Evolutionary conservation across 805 yeast species (phyloP).

Genomic region (Starmerella sirachaensis): DNA sequence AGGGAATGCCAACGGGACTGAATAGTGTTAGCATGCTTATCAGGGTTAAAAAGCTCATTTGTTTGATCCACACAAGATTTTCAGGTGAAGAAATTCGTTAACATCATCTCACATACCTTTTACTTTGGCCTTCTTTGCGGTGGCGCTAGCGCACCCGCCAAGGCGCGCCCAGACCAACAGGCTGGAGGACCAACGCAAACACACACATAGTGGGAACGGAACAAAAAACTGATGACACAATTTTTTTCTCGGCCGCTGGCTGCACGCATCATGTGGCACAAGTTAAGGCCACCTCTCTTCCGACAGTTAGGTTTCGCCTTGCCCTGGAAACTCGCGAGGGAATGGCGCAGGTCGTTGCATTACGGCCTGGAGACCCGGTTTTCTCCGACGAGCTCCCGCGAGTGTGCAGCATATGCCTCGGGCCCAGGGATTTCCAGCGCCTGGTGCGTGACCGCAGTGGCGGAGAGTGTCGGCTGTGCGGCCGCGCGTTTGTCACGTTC

Average conservation of each 20-base stretch:
- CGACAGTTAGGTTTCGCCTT: too few species aligned
- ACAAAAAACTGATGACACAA: neutral
- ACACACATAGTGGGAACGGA: too few species aligned
- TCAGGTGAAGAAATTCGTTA: constrained; percentile 35
- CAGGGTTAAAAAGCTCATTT: constrained; percentile 37
- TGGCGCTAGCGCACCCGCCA: too few species aligned
- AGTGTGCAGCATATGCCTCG: constrained; percentile 64
- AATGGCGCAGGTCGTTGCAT: too few species aligned
- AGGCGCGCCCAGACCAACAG: too few species aligned
- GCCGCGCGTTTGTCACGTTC: constrained; percentile 71
- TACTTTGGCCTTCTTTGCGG: too few species aligned
- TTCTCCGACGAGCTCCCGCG: too few species aligned
- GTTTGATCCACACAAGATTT: constrained; percentile 24
- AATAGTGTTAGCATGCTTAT: constrained; percentile 26
- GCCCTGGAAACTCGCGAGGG: neutral
- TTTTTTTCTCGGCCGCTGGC: neutral
- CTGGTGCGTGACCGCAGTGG: constrained; percentile 63
- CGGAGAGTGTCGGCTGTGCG: constrained; percentile 74
- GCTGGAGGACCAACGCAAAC: too few species aligned
- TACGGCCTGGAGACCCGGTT: too few species aligned
- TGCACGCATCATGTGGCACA: too few species aligned
- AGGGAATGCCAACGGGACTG: too few species aligned
- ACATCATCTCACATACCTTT: constrained; percentile 28
- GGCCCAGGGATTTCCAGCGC: constrained; percentile 50
- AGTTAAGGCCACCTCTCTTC: too few species aligned